Conservation (phyloP, 2,329 filamentous ascomycete genomes). For the Pochonia chlamydosporia region DNA sequence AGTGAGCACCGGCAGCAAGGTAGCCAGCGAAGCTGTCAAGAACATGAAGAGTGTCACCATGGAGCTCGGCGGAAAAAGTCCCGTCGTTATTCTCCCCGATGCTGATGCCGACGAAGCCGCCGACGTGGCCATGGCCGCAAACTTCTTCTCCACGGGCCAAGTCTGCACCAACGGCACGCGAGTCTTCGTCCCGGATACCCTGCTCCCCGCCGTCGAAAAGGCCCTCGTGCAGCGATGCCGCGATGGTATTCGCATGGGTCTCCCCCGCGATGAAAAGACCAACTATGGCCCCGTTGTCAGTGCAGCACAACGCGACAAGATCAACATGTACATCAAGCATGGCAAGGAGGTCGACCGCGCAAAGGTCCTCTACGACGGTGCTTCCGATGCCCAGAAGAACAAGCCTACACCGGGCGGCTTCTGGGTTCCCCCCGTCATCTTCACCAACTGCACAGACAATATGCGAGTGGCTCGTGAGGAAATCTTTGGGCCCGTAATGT, state of each 20-base stretch:
- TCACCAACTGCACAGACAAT: slow-evolving; percentile 75
- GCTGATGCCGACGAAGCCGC: slow-evolving; percentile 75
- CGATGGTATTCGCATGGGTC: slow-evolving; percentile 70
- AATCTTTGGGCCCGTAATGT: slow-evolving; percentile 86
- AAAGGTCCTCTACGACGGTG: slow-evolving; percentile 66
- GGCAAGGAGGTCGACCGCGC: slow-evolving; percentile 70
- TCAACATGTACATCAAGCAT: slow-evolving; percentile 68
- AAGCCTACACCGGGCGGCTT: slow-evolving; percentile 58
- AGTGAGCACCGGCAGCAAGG: slow-evolving; percentile 75
- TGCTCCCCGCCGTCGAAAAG: slow-evolving; percentile 65
- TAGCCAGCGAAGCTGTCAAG: slow-evolving; percentile 67
- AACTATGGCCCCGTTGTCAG: slow-evolving; percentile 85
- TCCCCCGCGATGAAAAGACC: slow-evolving; percentile 64
- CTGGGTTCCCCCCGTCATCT: slow-evolving; percentile 80
- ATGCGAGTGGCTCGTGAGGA: slow-evolving; percentile 80
- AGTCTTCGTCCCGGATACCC: slow-evolving; percentile 67
- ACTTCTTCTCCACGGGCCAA: slow-evolving; percentile 87
- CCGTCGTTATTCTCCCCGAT: slow-evolving; percentile 73
- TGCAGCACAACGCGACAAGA: slow-evolving; percentile 68
- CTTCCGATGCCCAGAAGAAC: slow-evolving; percentile 44
- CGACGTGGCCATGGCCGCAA: slow-evolving; percentile 87
- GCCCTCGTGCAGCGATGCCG: slow-evolving; percentile 44
- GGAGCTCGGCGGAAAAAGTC: slow-evolving; percentile 86
- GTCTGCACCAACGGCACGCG: slow-evolving; percentile 91
- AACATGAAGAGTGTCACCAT: slow-evolving; percentile 89